Evolutionary conservation across 2,329 filamentous ascomycete genomes (phyloP), one percentile per base, ranked within the genome.

Genomic region (Sphaerulina musiva): DNA sequence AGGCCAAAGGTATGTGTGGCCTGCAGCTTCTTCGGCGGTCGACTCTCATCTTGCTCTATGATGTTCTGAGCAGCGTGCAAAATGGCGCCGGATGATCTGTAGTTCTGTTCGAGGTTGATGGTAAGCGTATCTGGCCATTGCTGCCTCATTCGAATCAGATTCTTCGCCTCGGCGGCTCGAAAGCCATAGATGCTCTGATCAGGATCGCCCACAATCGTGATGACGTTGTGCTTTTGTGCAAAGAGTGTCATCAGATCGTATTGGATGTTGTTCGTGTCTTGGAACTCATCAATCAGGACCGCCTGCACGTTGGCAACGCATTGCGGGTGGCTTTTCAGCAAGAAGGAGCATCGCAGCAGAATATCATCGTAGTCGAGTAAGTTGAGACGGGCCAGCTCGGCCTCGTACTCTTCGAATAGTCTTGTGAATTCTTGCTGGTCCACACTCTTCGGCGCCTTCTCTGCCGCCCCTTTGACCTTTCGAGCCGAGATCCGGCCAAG

Each of bases 111-210:
- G 2, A 98, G 76, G 5, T 92, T 84, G 43, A 96, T 83, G 54
- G 93, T 86, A 4, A 89, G 80, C 0, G 90, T 93, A 26, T 86
- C 80, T 0, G 84, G 84, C 66, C 87, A 96, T 55, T 89, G 84
- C 41, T 76, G 76, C 49, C 89, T 80, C 76, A 98, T 84, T 2
- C 87, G 83, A 60, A 82, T 81, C 46, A 97, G 77, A 64, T 97
- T 98, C 68, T 86, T 86, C 62, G 92, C 89, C 69, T 98, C 92
- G 8, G 93, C 92, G 6, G 89, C 91, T 17, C 92, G 85, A 78
- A 95, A 98, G 17, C 92, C 89, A 68, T 97, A 98, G 54, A 98
- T 98, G 69, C 91, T 96, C 71, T 98, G 92, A 69, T 98, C 93
- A 0, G 93, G 92, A 68, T 98, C 92, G 34, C 92, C 93, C 4